Conservation (phyloP, 1,139 yeast genomes). For the Hansenula sp. region DNA sequence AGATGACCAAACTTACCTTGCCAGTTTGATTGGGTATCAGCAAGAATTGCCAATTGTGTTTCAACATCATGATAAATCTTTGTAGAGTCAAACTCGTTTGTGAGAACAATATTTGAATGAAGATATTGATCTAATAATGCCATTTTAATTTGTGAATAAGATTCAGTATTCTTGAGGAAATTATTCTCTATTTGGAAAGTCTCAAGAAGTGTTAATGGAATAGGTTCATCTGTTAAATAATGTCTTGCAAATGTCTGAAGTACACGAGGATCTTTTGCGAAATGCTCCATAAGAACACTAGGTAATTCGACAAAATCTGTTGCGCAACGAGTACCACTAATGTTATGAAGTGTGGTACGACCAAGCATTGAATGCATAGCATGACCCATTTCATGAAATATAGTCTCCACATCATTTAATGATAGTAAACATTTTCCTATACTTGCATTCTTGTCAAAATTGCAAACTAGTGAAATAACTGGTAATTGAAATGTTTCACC, state of each 20-base stretch:
- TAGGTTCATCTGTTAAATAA: slow-evolving; percentile 58
- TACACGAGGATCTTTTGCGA: slow-evolving; percentile 79
- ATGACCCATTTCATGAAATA: slow-evolving; percentile 99
- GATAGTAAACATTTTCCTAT: slow-evolving; percentile 45
- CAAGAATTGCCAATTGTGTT: slow-evolving; percentile 45
- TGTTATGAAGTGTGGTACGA: slow-evolving; percentile 81
- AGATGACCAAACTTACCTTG: slow-evolving; percentile 93
- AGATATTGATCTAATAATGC: slow-evolving; percentile 82
- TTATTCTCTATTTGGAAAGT: slow-evolving; percentile 49
- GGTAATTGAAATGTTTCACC: slow-evolving; percentile 70
- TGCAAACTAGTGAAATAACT: slow-evolving; percentile 84
- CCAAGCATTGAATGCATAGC: slow-evolving; percentile 98
- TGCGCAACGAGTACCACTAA: slow-evolving; percentile 92
- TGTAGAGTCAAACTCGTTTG: slow-evolving; percentile 44
- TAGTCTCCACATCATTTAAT: slow-evolving; percentile 81
- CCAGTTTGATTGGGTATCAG: slow-evolving; percentile 74
- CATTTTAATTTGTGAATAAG: slow-evolving; percentile 84
- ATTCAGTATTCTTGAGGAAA: slow-evolving; percentile 64
- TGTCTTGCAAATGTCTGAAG: slow-evolving; percentile 71
- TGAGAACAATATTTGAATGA: slow-evolving; percentile 49
- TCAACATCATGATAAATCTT: slow-evolving; percentile 65
- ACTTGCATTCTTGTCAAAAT: slow-evolving; percentile 48
- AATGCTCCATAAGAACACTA: slow-evolving; percentile 90
- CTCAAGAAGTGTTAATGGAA: slow-evolving; percentile 47
- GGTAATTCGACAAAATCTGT: slow-evolving; percentile 97